Base-by-base conservation (phyloP, 139 green algal species). In the Volvox africanus region DNA sequence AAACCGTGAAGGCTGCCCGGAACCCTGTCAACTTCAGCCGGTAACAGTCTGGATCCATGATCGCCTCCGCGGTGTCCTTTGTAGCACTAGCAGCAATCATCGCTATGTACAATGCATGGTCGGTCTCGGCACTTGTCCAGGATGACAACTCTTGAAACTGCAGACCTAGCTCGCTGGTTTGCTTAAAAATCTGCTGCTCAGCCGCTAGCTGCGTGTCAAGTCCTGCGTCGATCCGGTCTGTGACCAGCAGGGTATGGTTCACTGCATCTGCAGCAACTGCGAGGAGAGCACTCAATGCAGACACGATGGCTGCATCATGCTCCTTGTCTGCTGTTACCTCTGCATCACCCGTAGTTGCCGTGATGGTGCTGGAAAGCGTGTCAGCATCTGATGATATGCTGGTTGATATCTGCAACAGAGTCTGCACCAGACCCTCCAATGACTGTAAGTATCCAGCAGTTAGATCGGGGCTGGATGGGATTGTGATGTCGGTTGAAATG, bases 11-110 rank as follows among this genome's bases (percentile, higher is more conserved):
- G n/a, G 28, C 1, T n/a, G n/a, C 37, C 0, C n/a, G 28, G 69
- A 89, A 89, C 28, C 85, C 85, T 9, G 26, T 69, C 69, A 80
- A 50, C 16, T 80, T 11, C 28, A 89, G 69, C 1, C 85, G 85
- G 44, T 89, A 89, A 71, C 85, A 89, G 28, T 76, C 85, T 16
- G 85, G 3, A 30, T 76, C 69, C 28, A 55, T 75, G 14, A 61
- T 26, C 67, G 69, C 19, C 21, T 89, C 85, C 28, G 37, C 1
- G 26, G 32, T 44, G 1, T 82, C 37, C 26, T 36, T 75, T 14
- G 26, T 17, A n/a, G 68, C 85, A 36, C 30, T 36, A 44, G 37
- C 37, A 12, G 20, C 19, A 14, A 80, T 30, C 83, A 88, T 67
- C 17, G 69, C 44, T 2, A 61, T 32, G 37, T 75, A 89, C 28